Base-by-base conservation (phyloP, 768 basidiomycete species). In the Baorangia bicolor region DNA sequence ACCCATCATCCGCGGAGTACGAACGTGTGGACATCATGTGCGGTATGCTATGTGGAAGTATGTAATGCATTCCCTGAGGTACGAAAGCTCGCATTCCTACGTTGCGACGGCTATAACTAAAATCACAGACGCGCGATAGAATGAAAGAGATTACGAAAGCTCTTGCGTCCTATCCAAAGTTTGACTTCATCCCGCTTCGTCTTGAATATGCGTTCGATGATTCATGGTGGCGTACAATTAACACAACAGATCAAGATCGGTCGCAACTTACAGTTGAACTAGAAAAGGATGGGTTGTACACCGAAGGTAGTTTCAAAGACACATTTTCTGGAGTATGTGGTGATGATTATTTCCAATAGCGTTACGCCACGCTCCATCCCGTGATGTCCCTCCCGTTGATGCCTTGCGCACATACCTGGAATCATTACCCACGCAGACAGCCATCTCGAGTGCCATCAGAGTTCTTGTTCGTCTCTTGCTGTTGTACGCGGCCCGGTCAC, bases 171-270 rank as follows among this genome's bases (percentile, higher is more conserved):
- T 83, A 85, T 52, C 69, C 73, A 6, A 73, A 70, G 33, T 73
- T 87, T 57, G 80, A 84, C 21, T 86, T 88, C 54, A 65, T 89
- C 34, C 77, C 84, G 2, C 65, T 92, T 43, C 80, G 83, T 13
- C 66, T 93, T 44, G 88, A 92, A 69, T 79, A 90, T 68, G 88
- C 88, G 1, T 93, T 93, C 64, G 84, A 87, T 64, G 66, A 68
- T 18, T 60, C 67, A 16, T 91, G 89, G 89, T 91, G 88, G 88
- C 61, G 73, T 43, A 69, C 59, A 13, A 69, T 82, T 10, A 77
- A 79, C 21, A 73, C 77, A 4, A 55, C 59, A 28, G 57, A 64
- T 6, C 64, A 56, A 40, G 55, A 49, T 49, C 45, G 37, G 33
- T 57, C 67, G 12, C 65, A 62, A 45, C 55, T 84, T 14, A 74